Percentiles rank a stretch among this genome's conserved stretches.
Conservation (phyloP, 495 filamentous ascomycete species). For the Amniculicola lignicola region DNA sequence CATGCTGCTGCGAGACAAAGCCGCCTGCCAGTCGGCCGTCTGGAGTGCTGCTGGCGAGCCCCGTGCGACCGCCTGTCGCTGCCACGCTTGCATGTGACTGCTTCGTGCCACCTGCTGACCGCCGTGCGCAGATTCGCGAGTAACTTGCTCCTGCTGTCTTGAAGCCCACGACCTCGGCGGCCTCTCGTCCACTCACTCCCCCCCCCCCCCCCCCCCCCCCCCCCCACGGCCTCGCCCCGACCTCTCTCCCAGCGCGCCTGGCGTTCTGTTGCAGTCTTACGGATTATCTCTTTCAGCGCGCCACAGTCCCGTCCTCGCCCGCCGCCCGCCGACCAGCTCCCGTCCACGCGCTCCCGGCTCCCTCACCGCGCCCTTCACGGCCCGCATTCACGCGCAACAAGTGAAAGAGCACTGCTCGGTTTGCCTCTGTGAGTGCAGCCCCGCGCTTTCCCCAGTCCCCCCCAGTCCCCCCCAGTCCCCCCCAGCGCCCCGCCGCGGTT, state of each 20-base stretch:
- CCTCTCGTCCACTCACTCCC: constrained; percentile 26
- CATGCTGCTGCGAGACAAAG: not conserved
- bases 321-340: not conserved
- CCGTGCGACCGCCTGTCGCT: constrained; percentile 12
- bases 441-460: not conserved
- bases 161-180: constrained; percentile 7
- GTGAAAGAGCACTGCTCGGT: not conserved
- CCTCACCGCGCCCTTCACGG: constrained; percentile 1
- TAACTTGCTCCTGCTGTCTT: constrained; percentile 14
- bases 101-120: constrained; percentile 21
- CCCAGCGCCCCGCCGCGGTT: not conserved
- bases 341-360: not conserved
- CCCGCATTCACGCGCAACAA: not conserved
- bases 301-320: not conserved
- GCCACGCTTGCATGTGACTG: constrained; percentile 27
- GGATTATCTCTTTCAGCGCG: constrained; percentile 9
- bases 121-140: constrained; percentile 26
- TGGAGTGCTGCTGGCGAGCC: constrained; percentile 3
- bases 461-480: not conserved
- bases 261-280: constrained; percentile 19
- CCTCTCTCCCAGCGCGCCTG: not conserved
- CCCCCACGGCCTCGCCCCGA: not conserved
- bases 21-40: not conserved
- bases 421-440: constrained; percentile 25
- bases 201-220: too few relatives aligned